Evolutionary conservation across 805 yeast species (phyloP).

Genomic region (Candida mattraensis): DNA sequence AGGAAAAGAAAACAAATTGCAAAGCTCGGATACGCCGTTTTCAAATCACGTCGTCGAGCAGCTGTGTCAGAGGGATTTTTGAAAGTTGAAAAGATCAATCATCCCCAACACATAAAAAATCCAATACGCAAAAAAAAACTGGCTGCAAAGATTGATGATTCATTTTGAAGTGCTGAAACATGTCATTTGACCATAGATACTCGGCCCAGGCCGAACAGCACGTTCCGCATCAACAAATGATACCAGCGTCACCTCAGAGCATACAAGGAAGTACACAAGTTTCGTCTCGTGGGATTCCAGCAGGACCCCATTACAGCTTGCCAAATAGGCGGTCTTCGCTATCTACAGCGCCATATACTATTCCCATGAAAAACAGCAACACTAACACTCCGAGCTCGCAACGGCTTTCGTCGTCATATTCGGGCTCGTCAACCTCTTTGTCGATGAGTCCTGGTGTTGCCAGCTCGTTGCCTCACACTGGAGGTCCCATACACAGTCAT

Average conservation of each 20-base stretch:
- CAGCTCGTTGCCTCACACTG: conserved; percentile 21
- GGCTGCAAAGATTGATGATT: no score
- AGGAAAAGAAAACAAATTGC: no score
- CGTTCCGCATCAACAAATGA: conserved; percentile 6
- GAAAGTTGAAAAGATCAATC: no score
- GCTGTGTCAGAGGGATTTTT: no score
- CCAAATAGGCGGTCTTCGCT: conserved; percentile 37
- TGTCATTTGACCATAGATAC: conserved; percentile 17
- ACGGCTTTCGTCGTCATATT: conserved; percentile 12
- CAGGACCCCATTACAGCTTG: conserved; percentile 18
- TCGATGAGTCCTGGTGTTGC: conserved; percentile 10
- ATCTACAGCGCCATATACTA: conserved; percentile 39
- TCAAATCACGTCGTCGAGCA: no score
- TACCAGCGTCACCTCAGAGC: conserved; percentile 1
- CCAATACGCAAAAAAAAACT: no score
- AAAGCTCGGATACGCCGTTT: no score
- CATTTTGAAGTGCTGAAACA: no score
- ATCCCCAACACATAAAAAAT: no score
- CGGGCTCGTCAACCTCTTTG: conserved; percentile 12
- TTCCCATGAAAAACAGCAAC: conserved; percentile 28
- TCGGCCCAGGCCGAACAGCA: conserved; percentile 8
- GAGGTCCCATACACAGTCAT: conserved; percentile 27
- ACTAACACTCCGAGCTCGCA: conserved; percentile 3
- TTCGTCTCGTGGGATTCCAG: conserved; percentile 2
- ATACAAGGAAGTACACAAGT: not conserved